Percentiles rank a stretch among this genome's conserved stretches.
Evolutionary conservation across 2,329 filamentous ascomycete species (phyloP).

Genomic region (Fusarium nematophilum): DNA sequence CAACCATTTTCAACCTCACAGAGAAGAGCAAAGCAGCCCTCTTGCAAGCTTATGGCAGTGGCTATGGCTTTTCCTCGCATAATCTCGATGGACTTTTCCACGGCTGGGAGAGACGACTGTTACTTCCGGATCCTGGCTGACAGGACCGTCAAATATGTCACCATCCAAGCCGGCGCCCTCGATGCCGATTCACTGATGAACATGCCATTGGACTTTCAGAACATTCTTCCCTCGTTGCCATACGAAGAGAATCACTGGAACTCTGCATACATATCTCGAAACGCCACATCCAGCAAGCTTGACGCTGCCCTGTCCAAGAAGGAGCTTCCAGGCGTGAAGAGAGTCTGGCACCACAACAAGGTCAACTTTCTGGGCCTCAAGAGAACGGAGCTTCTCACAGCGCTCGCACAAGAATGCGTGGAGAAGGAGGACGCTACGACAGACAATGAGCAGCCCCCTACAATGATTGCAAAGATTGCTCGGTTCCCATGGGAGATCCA

Average conservation of each 20-base stretch:
- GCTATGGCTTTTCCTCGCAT: neutral
- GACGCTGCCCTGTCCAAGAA: neutral
- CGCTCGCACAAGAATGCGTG: neutral
- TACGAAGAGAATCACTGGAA: slow-evolving; percentile 8
- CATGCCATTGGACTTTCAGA: slow-evolving; percentile 10
- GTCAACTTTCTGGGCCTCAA: slow-evolving; percentile 7
- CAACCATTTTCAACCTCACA: too few relatives aligned
- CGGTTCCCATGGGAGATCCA: slow-evolving; percentile 6
- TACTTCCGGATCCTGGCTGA: slow-evolving; percentile 2
- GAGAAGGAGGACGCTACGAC: neutral
- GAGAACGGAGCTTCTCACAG: neutral
- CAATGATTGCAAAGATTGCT: slow-evolving; percentile 5
- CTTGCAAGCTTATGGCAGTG: too few relatives aligned
- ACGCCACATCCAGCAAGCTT: neutral
- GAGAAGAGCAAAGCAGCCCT: too few relatives aligned
- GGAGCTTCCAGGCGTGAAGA: neutral
- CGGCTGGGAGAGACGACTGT: neutral
- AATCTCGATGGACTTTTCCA: slow-evolving; percentile 12
- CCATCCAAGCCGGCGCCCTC: neutral
- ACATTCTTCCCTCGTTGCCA: slow-evolving; percentile 3
- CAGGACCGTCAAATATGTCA: slow-evolving; percentile 5
- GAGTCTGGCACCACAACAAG: neutral
- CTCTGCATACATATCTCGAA: slow-evolving; percentile 1
- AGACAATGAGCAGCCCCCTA: neutral
- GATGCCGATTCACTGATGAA: slow-evolving; percentile 9